Percentiles rank a stretch among this genome's conserved stretches.
Conservation (phyloP, 2,329 filamentous ascomycete species). For the Huntiella savannae region DNA sequence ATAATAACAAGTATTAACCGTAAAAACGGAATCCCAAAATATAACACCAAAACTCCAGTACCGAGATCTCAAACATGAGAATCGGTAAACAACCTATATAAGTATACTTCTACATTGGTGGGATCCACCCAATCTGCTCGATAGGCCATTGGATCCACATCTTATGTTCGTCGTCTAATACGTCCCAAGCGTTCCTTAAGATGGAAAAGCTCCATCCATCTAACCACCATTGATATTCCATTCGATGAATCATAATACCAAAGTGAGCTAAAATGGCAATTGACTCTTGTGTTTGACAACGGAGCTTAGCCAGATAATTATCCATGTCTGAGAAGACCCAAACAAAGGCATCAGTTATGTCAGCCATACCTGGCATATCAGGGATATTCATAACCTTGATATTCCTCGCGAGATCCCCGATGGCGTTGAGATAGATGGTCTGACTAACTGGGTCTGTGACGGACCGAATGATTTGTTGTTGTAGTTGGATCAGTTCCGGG, state of each 20-base stretch:
- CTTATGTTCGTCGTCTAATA: slow-evolving; percentile 20
- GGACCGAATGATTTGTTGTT: slow-evolving; percentile 6
- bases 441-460: slow-evolving; percentile 4
- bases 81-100: too few relatives aligned
- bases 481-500: slow-evolving; percentile 7
- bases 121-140: slow-evolving; percentile 12
- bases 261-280: slow-evolving; percentile 20
- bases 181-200: slow-evolving; percentile 16
- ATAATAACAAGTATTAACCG: background rate
- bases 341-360: slow-evolving; percentile 21
- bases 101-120: background rate
- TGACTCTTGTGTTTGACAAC: slow-evolving; percentile 15
- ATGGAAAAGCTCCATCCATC: slow-evolving; percentile 19
- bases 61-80: too few relatives aligned
- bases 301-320: slow-evolving; percentile 19
- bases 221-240: slow-evolving; percentile 20
- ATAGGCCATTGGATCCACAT: slow-evolving; percentile 18
- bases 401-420: slow-evolving; percentile 7
- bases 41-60: too few relatives aligned
- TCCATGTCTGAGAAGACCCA: slow-evolving; percentile 22
- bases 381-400: slow-evolving; percentile 4
- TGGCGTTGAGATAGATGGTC: slow-evolving; percentile 1
- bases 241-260: slow-evolving; percentile 17
- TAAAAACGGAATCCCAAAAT: background rate
- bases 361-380: slow-evolving; percentile 12